Percentiles rank a stretch among this genome's conserved stretches.
Conservation (phyloP, 148 eudicot species). For the Persicaria maculosa region DNA sequence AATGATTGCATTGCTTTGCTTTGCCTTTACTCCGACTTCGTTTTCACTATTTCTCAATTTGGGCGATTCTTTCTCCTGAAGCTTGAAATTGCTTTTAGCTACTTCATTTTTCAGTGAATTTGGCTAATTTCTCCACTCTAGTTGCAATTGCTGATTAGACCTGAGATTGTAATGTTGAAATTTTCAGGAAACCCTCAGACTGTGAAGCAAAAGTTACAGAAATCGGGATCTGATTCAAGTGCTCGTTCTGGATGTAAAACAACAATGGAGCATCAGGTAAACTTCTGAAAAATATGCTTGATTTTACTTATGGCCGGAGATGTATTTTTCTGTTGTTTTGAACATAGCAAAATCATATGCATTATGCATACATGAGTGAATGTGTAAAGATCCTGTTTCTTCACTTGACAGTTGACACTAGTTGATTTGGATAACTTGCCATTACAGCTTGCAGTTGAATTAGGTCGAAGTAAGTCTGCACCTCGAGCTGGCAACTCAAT, state of each 20-base stretch:
- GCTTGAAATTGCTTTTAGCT: background rate
- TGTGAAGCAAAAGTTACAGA: slow-evolving; percentile 22
- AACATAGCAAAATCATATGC: background rate
- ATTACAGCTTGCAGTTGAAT: slow-evolving; percentile 33
- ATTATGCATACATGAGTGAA: background rate
- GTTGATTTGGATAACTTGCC: background rate
- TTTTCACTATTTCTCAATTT: background rate
- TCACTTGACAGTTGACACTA: slow-evolving; percentile 1
- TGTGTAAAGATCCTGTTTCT: background rate
- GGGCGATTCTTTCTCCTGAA: background rate
- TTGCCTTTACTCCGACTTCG: background rate
- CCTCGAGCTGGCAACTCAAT: slow-evolving; percentile 38
- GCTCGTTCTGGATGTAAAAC: slow-evolving; percentile 17
- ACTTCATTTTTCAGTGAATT: background rate
- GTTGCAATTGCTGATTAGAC: background rate
- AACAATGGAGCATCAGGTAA: slow-evolving; percentile 22
- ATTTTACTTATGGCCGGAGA: background rate
- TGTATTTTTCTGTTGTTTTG: background rate
- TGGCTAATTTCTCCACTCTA: background rate
- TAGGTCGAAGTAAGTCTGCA: slow-evolving; percentile 30
- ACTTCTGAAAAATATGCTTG: slow-evolving; percentile 5
- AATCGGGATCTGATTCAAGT: slow-evolving; percentile 22
- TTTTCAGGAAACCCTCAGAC: slow-evolving; percentile 31
- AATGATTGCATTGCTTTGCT: background rate
- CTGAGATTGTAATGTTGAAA: slow-evolving; percentile 3